Base-by-base conservation (phyloP, 2,329 filamentous ascomycete species). In the Cryphonectria japonica region DNA sequence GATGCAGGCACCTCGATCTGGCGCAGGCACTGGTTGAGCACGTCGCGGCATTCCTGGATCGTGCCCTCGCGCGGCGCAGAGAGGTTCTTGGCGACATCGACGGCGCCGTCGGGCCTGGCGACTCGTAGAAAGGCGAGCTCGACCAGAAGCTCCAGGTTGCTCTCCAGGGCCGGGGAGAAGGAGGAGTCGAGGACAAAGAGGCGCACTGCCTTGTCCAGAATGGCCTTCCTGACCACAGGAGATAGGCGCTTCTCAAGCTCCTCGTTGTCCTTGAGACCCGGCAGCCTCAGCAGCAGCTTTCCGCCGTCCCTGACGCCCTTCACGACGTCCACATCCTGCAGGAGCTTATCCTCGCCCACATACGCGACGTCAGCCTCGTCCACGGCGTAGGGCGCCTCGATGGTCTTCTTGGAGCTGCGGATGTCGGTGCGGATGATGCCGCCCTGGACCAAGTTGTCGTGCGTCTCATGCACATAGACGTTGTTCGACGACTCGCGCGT, bases 201-300 rank as follows among this genome's bases (percentile, higher is more conserved):
- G 73, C 91, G 83, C 46, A 95, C 84, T 46, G 87, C 86, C 80
- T 93, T 93, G 77, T 89, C 85, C 68, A 89, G 88, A 66, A 98
- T 82, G 19, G 87, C 85, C 81, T 92, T 93, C 78, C 92, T 91
- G 74, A 96, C 88, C 63, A 85, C 80, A 52, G 86, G 85, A 1
- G 93, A 89, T 7, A 99, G 84, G 76, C 93, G 91, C 87, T 97
- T 97, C 84, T 98, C 95, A 8, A 95, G 80, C 50, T 98, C 94
- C 52, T 98, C 94, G 61, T 97, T 95, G 67, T 94, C 89, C 83
- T 97, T 97, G 80, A 93, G 89, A 75, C 90, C 91, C 39, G 93
- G 87, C 34, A 96, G 86, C 77, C 91, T 93, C 59, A 98, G 78
- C 69, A 98, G 87, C 61, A 98, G 81, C 74, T 90, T 91, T 69